Conservation (phyloP, 2,329 filamentous ascomycete genomes). For the Aspergillus carbonarius region DNA sequence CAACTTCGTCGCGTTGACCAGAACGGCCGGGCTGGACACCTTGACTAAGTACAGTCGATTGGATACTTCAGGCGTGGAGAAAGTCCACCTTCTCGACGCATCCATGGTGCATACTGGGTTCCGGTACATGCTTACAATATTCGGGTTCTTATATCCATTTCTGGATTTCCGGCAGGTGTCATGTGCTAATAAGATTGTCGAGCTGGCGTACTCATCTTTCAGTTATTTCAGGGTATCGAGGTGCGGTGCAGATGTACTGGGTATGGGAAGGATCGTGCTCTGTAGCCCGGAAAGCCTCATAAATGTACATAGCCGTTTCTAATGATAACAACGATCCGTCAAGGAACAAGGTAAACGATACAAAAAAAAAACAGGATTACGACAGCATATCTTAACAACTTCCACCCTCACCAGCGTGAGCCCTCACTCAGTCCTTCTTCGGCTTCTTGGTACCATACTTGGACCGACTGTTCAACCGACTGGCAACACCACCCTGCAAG, state of each 20-base stretch:
- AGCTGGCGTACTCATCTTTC: neutral
- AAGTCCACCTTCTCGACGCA: neutral
- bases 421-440: conserved; percentile 63
- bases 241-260: conserved; percentile 1
- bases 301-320: conserved; percentile 19
- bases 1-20: conserved; percentile 11
- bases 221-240: neutral
- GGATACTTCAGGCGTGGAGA: neutral
- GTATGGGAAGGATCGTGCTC: neutral
- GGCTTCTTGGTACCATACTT: conserved; percentile 99
- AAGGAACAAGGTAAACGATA: neutral
- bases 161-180: neutral
- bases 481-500: conserved; percentile 80
- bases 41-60: conserved; percentile 8
- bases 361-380: neutral
- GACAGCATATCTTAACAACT: neutral
- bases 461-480: conserved; percentile 77
- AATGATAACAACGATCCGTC: conserved; percentile 13
- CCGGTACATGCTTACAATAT: neutral
- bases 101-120: neutral
- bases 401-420: neutral
- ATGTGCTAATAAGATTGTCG: conserved; percentile 2
- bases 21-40: conserved; percentile 6
- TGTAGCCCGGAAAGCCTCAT: conserved; percentile 9
- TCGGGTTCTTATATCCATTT: neutral